Evolutionary conservation across 2,329 filamentous ascomycete species (phyloP), one percentile per base, ranked within the genome.

Genomic region (Drechslerella coelobrocha): DNA sequence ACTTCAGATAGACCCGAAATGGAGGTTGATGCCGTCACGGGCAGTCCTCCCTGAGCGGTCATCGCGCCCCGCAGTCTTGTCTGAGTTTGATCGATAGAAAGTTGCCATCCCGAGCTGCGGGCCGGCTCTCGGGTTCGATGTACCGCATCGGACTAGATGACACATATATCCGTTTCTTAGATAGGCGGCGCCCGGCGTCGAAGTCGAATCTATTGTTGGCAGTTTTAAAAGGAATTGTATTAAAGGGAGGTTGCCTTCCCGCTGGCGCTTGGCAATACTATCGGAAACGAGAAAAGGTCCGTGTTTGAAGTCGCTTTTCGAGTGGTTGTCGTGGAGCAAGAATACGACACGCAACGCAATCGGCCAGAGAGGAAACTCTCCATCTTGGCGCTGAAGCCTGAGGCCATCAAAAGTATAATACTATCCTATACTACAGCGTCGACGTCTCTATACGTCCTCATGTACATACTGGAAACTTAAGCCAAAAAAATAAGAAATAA

Each of bases 301-400:
- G 27, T 34, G 41, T 51, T 24, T 27, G 47, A 48, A 29, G 26
- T 27, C 27, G 23, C 26, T 37, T 50, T n/a, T 19, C 23, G 34
- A 41, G 24, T 17, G 41, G 34, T 50, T 29, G 39, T 12, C 60
- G 55, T n/a, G n/a, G n/a, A n/a, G n/a, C n/a, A n/a, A n/a, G n/a
- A n/a, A n/a, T n/a, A n/a, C n/a, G n/a, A n/a, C n/a, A 63, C 50
- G 41, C 52, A 56, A 41, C 9, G n/a, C 47, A 17, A 43, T 12
- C 31, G 9, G 17, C 29, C 29, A 31, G 29, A 31, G 12, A 31
- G 21, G 34, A 56, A 68, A 68, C 9, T 45, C 56, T 68, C 63
- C 63, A 61, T 68, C 55, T 68, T 68, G 63, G 63, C 63, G 23
- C 48, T 10, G 47, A 43, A 61, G 23, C 48, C 29, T 12, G 27